These are phyloP conservation scores for Asterochloris sp. DNA, from an alignment of 139 green algal genomes.

Conservation along the genomic window DNA sequence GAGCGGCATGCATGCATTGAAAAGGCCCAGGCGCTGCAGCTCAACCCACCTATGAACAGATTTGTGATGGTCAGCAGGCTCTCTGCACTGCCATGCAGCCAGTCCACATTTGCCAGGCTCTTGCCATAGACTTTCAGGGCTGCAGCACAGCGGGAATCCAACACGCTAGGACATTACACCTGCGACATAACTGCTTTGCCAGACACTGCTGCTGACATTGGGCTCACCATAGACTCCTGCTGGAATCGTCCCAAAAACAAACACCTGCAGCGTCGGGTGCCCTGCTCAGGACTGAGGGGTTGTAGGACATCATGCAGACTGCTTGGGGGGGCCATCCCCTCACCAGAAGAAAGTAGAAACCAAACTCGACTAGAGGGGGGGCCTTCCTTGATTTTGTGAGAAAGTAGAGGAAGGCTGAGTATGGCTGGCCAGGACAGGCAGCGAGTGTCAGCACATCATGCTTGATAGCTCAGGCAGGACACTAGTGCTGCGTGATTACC, in stretches of 20 bases:
- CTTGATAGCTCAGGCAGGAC: slow-evolving; percentile 14
- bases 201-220: not conserved
- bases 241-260: slow-evolving; percentile 92
- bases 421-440: slow-evolving; percentile 80
- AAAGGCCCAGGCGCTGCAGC: not conserved
- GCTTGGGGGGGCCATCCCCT: too few relatives aligned
- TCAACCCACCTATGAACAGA: slow-evolving; percentile 76
- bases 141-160: slow-evolving; percentile 37
- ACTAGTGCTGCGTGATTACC: too few relatives aligned
- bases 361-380: slow-evolving; percentile 65
- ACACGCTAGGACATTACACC: too few relatives aligned
- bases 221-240: slow-evolving; percentile 64
- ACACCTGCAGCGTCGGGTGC: slow-evolving; percentile 40
- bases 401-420: slow-evolving; percentile 91
- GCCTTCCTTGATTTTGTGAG: slow-evolving; percentile 61
- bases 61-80: slow-evolving; percentile 95
- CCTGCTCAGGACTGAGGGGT: too few relatives aligned
- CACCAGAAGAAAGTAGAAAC: slow-evolving; percentile 95
- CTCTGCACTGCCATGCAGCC: slow-evolving; percentile 93
- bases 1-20: not conserved
- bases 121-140: slow-evolving; percentile 82
- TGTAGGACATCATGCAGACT: too few relatives aligned
- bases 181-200: not conserved
- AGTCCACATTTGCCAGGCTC: slow-evolving; percentile 94
- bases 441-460: slow-evolving; percentile 77